These are phyloP conservation scores for Russula griseocarnosa DNA, from an alignment of 768 basidiomycete species.

Conservation along the genomic window DNA sequence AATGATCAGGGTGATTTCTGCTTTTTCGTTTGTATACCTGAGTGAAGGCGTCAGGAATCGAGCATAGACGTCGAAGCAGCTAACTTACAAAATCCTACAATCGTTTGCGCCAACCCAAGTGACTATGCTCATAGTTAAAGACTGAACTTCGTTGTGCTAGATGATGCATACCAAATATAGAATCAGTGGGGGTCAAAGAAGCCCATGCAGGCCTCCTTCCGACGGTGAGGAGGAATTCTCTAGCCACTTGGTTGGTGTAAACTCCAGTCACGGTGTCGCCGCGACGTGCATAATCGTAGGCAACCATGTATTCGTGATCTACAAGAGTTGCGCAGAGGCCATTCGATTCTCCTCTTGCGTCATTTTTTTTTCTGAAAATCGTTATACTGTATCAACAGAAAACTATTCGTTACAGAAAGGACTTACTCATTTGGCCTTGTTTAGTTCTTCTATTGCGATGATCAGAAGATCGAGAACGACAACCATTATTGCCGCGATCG, in stretches of 20 bases:
- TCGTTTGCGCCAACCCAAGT: conserved; percentile 63
- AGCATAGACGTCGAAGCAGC: conserved; percentile 23
- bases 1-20: conserved; percentile 23
- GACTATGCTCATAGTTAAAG: conserved; percentile 35
- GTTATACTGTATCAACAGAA: no score
- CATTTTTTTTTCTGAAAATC: no score
- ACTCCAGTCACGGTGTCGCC: conserved; percentile 31
- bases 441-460: no score
- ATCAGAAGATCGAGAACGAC: no score
- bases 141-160: background rate
- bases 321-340: no score
- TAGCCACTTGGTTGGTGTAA: conserved; percentile 15
- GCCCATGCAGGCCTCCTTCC: conserved; percentile 39
- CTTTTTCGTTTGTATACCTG: conserved; percentile 10
- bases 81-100: conserved; percentile 33
- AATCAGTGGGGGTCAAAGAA: conserved; percentile 41
- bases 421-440: no score
- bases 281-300: conserved; percentile 26
- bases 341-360: no score
- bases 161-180: conserved; percentile 45
- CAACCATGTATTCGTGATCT: conserved; percentile 26
- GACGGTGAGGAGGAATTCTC: conserved; percentile 30
- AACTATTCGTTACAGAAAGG: no score
- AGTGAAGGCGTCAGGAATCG: conserved; percentile 30
- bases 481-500: no score